Evolutionary conservation across 2,329 filamentous ascomycete species (phyloP), one percentile per base, ranked within the genome.

Genomic region (Bipolaris oryzae): DNA sequence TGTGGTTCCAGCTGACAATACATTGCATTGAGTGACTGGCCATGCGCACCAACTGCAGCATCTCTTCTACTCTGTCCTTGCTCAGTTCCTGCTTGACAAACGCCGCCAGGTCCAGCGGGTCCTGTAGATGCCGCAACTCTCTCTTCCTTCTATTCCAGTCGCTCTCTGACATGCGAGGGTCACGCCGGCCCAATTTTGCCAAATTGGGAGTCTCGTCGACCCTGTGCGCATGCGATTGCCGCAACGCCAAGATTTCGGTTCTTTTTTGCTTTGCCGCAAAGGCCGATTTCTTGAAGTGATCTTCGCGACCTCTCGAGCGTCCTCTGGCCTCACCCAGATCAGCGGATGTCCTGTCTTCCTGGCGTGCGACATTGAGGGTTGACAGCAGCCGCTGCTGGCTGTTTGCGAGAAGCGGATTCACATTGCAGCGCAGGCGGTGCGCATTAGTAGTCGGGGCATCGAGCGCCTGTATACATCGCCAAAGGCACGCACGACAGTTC

Each of bases 1-100:
- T 76, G 70, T 90, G 85, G 76, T 98, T 98, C 93, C 94, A 99
- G 56, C 89, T 87, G 55, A 96, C 92, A 3, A 85, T 80, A 61
- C 89, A 87, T 55, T 87, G 79, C 62, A 84, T 81, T 0, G 81
- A 75, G 63, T 83, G 86, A 74, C 87, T 92, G n/a, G 89, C 89
- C 64, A 84, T 80, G 55, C 89, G 86, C 35, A 89, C 85, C 57
- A 96, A 74, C 18, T 85, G 79, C 39, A 89, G 75, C 23, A 92
- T 92, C 69, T 91, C 87, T 2, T 87, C 84, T 35, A 84, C 83
- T 31, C 87, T 80, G 39, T 84, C 84, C 56, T 84, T 81, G 5
- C 73, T 73, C 45, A 98, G 79, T 16, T 86, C 79, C 47, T 80
- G 79, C 50, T 80, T 80, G 39, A 96, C 87, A 50, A 89, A 86